Percentiles rank a stretch among this genome's conserved stretches.
Conservation (phyloP, 192 early-diverging fungal genomes). For the Umbelopsis sp. region DNA sequence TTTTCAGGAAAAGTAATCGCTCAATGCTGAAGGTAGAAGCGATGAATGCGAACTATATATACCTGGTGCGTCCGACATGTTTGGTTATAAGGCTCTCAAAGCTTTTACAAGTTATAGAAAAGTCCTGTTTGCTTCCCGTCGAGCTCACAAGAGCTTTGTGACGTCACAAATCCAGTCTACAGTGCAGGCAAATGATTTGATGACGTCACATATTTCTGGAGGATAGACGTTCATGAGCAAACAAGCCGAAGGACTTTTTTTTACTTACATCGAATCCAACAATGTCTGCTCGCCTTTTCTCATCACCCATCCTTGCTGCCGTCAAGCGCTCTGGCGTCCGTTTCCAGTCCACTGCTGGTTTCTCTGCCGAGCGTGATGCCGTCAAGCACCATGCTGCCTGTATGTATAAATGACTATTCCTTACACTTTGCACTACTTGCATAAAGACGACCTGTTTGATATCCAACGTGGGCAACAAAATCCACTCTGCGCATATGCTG, state of each 20-base stretch:
- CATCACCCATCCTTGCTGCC: constrained; percentile 15
- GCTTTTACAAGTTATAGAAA: not conserved
- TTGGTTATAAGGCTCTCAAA: constrained; percentile 5
- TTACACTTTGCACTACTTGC: not conserved
- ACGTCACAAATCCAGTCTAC: not conserved
- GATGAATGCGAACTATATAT: not conserved
- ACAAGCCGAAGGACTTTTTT: constrained; percentile 14
- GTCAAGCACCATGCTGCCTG: constrained; percentile 39
- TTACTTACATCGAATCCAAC: constrained; percentile 9
- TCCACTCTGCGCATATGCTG: too few relatives aligned
- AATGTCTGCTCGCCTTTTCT: constrained; percentile 38
- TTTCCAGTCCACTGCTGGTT: constrained; percentile 25
- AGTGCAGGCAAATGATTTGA: not conserved
- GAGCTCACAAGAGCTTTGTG: not conserved
- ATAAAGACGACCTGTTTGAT: constrained; percentile 3
- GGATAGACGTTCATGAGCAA: not conserved
- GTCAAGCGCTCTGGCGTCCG: constrained; percentile 37
- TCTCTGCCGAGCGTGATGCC: constrained; percentile 36
- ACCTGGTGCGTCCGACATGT: constrained; percentile 23
- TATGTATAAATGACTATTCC: constrained; percentile 8
- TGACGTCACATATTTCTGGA: not conserved
- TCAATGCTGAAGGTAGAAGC: not conserved
- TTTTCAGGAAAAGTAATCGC: too few relatives aligned
- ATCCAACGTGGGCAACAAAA: too few relatives aligned
- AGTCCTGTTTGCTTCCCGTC: constrained; percentile 5